Evolutionary conservation across 1,284 basidiomycete species (phyloP), one percentile per base, ranked within the genome.

Genomic region (Ustilago xerochloae): DNA sequence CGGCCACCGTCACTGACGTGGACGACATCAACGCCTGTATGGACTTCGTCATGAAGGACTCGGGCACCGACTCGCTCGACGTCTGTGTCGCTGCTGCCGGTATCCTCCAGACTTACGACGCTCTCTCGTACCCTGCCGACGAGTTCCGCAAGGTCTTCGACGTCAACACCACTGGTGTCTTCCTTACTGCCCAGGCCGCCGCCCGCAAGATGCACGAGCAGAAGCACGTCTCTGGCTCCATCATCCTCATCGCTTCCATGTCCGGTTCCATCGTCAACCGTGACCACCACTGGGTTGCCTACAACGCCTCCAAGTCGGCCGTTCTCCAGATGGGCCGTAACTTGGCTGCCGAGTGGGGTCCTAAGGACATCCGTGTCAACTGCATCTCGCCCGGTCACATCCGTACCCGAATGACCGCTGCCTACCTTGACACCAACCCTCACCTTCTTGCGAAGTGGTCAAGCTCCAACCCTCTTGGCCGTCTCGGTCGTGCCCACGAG

Each of bases 191-290:
- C 7, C 91, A 92, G 81, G 91, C 91, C 0, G 92, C 90, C 10
- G 92, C 91, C 7, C 87, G 89, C 60, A 89, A 91, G 84, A 93
- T 92, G 91, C 66, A 80, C 67, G 86, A 83, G 18, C 87, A 89
- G 29, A 91, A 90, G 73, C 88, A 89, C 6, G 88, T 87, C n/a
- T 87, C 88, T 15, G 93, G 92, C 1, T 93, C 91, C 75, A 92
- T 94, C 73, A 88, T 93, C 71, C 85, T 93, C 70, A 90, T 94
- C 75, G 93, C 91, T 22, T 93, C 91, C 63, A 93, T 94, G 91
- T 92, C 91, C 46, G 93, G 92, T 16, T 90, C 90, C 54, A 90
- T 94, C 74, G 92, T 92, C 55, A 93, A 93, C 86, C 89, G 86
- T 85, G 92, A 77, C 85, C 72, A 82, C 78, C 60, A 89, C n/a